A percentile compares a stretch with the other conserved stretches of the same genome.
These are phyloP conservation scores for Aspergillus diversus DNA, from an alignment of 495 filamentous ascomycete species.

Conservation along the genomic window DNA sequence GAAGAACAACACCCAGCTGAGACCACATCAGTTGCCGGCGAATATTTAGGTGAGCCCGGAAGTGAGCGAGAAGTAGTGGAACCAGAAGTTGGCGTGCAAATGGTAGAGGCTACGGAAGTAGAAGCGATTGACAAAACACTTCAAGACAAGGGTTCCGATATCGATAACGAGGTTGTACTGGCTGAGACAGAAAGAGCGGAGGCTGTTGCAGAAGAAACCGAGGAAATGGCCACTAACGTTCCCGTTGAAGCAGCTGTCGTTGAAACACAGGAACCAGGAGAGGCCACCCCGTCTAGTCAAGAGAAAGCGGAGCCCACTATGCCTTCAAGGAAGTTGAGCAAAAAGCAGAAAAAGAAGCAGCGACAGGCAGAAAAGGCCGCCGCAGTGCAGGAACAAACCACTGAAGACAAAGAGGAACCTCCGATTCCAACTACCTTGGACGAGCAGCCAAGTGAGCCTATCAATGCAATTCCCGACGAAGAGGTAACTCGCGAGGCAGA, in stretches of 20 bases:
- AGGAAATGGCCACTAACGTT: no score
- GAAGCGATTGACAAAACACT: slow-evolving; percentile 16
- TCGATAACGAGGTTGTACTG: not conserved
- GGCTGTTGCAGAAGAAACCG: slow-evolving; percentile 12
- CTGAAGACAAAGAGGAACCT: not conserved
- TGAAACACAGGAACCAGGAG: slow-evolving; percentile 3
- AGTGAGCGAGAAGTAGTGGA: slow-evolving; percentile 19
- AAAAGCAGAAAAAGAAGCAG: slow-evolving; percentile 41
- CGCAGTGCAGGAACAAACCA: slow-evolving; percentile 10
- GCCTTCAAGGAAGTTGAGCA: slow-evolving; percentile 31
- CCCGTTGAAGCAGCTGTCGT: no score
- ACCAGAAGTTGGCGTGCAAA: slow-evolving; percentile 17
- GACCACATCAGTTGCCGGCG: slow-evolving; percentile 2
- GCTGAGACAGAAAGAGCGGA: slow-evolving; percentile 10
- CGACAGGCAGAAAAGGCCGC: slow-evolving; percentile 25
- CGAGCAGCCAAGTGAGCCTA: not conserved
- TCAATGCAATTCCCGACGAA: not conserved
- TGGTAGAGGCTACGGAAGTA: slow-evolving; percentile 18
- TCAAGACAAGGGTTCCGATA: slow-evolving; percentile 13
- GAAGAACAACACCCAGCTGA: not conserved
- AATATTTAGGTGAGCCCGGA: slow-evolving; percentile 4
- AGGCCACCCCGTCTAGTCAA: slow-evolving; percentile 1
- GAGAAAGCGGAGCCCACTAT: slow-evolving; percentile 21
- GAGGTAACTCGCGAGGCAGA: not conserved
- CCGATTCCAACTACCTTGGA: not conserved